Evolutionary conservation across 352 stramenopile species (phyloP), one percentile per base, ranked within the genome.

Genomic region (Blastocystis sp.): DNA sequence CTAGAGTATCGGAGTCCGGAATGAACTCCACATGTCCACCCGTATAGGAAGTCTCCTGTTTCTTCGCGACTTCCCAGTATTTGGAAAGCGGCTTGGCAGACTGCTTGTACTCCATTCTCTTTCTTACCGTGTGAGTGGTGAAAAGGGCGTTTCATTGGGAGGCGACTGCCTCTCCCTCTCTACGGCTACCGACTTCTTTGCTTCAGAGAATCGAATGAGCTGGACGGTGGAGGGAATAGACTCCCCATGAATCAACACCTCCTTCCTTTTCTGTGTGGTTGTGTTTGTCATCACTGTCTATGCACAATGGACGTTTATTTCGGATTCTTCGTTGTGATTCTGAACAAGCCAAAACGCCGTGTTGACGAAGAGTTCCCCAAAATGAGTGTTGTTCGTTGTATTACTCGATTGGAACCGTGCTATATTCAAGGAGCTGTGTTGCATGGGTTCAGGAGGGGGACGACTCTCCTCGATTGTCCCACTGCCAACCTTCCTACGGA

Each of bases 51-150:
- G 64, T 76, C 56, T 79, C 64, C 38, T 88, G 78, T n/a, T 88
- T 88, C 56, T 88, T 88, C 23, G 62, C 78, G 23, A 88, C 48
- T 41, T 76, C 70, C 78, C 78, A 88, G 56, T 84, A 64, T 67
- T 84, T 84, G 34, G 74, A 66, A 19, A 84, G 74, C 9, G 45
- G 74, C 56, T 84, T 84, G 34, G 74, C 45, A 19, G 74, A 66
- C 48, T 84, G 74, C 60, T 84, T 84, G 66, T 84, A 84, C 34
- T 84, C 74, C 74, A 84, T 84, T 56, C 48, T 56, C 48, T 56
- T 56, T 56, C 19, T 52, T 34, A 34, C 28, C 28, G 28, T 34
- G 28, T 34, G 28, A 34, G 28, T 34, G 28, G 28, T 34, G 28
- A 34, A 34, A 34, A 34, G 28, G 28, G 28, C 28, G 28, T 34